Percentiles rank a stretch among this genome's conserved stretches.
Evolutionary conservation across 495 filamentous ascomycete genomes (phyloP).

Genomic region (Pyrenula massariospora): DNA sequence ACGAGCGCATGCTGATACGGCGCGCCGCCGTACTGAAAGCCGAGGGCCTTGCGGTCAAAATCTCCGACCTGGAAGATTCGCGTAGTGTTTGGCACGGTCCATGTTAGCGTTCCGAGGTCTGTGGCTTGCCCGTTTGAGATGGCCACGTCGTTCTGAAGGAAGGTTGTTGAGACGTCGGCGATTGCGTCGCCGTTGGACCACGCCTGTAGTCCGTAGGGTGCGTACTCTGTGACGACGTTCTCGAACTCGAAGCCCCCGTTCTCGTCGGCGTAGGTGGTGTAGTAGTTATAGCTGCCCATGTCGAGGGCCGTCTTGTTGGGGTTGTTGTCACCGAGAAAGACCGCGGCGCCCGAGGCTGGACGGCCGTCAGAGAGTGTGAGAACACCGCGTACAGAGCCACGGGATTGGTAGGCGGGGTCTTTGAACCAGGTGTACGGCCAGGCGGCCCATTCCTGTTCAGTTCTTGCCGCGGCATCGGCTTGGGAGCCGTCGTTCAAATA

Average conservation of each 20-base stretch:
- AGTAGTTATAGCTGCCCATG: conserved; percentile 25
- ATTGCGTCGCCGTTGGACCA: conserved; percentile 26
- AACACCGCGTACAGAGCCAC: conserved; percentile 20
- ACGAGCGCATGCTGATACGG: conserved; percentile 21
- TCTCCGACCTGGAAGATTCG: conserved; percentile 26
- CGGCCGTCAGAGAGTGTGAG: conserved; percentile 24
- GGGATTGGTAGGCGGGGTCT: conserved; percentile 19
- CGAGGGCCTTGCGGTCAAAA: conserved; percentile 23
- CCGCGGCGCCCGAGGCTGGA: conserved; percentile 22
- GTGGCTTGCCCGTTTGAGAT: conserved; percentile 14
- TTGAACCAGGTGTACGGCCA: conserved; percentile 29
- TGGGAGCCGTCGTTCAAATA: conserved; percentile 27
- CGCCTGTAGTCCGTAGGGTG: conserved; percentile 23
- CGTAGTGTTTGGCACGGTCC: conserved; percentile 13
- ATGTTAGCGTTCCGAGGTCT: conserved; percentile 11
- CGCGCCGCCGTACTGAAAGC: conserved; percentile 22
- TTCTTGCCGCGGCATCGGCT: conserved; percentile 15
- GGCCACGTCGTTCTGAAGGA: conserved; percentile 17
- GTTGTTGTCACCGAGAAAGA: conserved; percentile 27
- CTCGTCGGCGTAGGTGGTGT: conserved; percentile 21
- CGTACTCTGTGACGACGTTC: conserved; percentile 16
- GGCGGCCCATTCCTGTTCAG: conserved; percentile 12
- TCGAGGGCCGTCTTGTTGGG: conserved; percentile 18
- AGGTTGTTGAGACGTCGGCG: conserved; percentile 20
- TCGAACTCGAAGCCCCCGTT: conserved; percentile 20